Conservation (phyloP, 2,329 filamentous ascomycete genomes). For the Fusarium floridanum region DNA sequence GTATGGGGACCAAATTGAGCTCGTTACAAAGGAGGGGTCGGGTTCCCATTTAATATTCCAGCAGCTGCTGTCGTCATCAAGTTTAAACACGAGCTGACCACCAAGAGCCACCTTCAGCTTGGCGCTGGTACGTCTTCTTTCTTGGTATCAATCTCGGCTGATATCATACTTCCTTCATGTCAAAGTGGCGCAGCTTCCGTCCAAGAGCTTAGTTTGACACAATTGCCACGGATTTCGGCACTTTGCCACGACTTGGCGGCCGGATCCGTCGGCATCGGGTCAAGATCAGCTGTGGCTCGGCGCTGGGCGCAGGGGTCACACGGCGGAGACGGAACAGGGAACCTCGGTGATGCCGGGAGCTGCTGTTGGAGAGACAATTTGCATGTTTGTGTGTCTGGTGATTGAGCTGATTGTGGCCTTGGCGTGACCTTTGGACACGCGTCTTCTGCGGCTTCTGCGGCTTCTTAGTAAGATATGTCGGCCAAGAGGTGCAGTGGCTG, state of each 20-base stretch:
- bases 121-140: constrained; percentile 5
- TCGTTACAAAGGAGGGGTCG: constrained; percentile 3
- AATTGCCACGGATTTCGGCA: constrained; percentile 22
- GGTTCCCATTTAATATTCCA: constrained; percentile 23
- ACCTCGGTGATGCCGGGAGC: constrained; percentile 14
- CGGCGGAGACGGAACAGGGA: not conserved
- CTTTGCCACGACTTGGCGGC: constrained; percentile 31
- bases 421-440: constrained; percentile 28
- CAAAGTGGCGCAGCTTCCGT: constrained; percentile 30
- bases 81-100: constrained; percentile 3
- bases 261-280: constrained; percentile 36
- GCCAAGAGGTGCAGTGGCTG: not conserved
- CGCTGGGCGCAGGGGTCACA: constrained; percentile 3
- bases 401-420: constrained; percentile 11
- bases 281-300: constrained; percentile 23
- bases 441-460: not conserved
- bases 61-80: constrained; percentile 25
- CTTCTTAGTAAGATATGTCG: not conserved
- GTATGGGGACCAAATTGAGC: not conserved
- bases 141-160: constrained; percentile 27
- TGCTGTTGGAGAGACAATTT: not conserved
- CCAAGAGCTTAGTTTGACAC: not conserved
- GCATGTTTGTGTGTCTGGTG: constrained; percentile 28
- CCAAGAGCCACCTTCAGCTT: constrained; percentile 9
- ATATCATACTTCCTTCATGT: constrained; percentile 32